Evolutionary conservation across 2,329 filamentous ascomycete genomes (phyloP).

Genomic region (Seiridium unicorne): DNA sequence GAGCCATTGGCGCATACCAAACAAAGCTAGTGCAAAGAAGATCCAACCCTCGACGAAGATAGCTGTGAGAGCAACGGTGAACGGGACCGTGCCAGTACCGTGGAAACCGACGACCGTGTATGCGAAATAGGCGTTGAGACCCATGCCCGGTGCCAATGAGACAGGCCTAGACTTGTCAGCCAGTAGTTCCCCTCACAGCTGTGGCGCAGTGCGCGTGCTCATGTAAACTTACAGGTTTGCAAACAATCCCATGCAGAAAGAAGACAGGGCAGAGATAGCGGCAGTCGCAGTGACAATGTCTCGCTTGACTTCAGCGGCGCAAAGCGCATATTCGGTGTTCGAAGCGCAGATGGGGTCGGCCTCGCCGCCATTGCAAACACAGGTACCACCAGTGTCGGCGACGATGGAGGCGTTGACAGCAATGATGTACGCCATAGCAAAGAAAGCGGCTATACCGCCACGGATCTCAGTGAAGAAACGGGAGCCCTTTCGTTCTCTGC

Average conservation of each 20-base stretch:
- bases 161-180: constrained; percentile 48
- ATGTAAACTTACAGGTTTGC: constrained; percentile 63
- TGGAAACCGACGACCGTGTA: constrained; percentile 72
- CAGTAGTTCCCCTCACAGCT: neutral
- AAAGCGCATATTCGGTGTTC: constrained; percentile 62
- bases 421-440: constrained; percentile 60
- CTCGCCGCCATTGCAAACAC: constrained; percentile 60
- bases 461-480: constrained; percentile 82
- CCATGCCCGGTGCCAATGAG: constrained; percentile 72
- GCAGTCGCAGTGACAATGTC: constrained; percentile 84
- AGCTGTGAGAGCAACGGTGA: constrained; percentile 74
- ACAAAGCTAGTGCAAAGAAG: constrained; percentile 75
- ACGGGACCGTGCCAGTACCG: constrained; percentile 71
- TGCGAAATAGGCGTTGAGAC: constrained; percentile 84
- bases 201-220: neutral
- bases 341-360: constrained; percentile 52
- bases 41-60: constrained; percentile 88
- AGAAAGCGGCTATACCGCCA: constrained; percentile 74
- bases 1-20: constrained; percentile 85
- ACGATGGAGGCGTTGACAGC: constrained; percentile 29
- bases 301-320: constrained; percentile 63
- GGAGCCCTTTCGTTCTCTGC: constrained; percentile 69
- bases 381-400: constrained; percentile 52
- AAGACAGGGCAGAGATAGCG: constrained; percentile 74
- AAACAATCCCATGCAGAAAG: constrained; percentile 81